A percentile compares a stretch with the other conserved stretches of the same genome.
Conservation (phyloP, 139 green algal genomes). For the Zygnema cylindricum region DNA sequence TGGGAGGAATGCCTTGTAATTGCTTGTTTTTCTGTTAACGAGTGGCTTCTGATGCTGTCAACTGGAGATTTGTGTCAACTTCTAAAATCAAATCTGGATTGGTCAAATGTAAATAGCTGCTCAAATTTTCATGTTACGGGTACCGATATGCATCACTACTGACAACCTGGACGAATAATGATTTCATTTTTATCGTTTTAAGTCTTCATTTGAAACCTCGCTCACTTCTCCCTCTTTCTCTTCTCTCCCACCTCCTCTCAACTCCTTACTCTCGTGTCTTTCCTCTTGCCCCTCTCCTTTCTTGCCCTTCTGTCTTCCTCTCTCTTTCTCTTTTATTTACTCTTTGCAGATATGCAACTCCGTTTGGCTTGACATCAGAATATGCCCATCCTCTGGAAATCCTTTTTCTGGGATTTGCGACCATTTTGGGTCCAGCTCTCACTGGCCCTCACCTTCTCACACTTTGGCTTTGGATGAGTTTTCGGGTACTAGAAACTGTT, state of each 20-base stretch:
- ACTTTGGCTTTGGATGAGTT: constrained; percentile 65
- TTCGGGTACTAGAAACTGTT: constrained; percentile 62
- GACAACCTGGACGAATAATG: no score
- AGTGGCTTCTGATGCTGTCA: no score
- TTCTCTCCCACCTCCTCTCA: constrained; percentile 9
- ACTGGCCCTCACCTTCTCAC: constrained; percentile 61
- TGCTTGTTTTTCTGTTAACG: no score
- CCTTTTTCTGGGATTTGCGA: constrained; percentile 63
- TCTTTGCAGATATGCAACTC: constrained; percentile 54
- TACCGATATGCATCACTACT: no score
- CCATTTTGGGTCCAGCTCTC: constrained; percentile 53
- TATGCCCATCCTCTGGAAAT: constrained; percentile 66
- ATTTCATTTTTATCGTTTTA: no score
- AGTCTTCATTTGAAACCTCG: neutral
- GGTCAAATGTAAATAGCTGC: no score
- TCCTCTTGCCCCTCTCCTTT: no score
- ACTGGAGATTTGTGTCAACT: no score
- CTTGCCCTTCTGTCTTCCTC: neutral
- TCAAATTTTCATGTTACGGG: no score
- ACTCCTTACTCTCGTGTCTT: constrained; percentile 9
- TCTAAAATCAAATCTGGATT: no score
- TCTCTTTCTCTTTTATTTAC: neutral
- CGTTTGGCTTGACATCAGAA: constrained; percentile 63
- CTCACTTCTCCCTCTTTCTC: neutral
- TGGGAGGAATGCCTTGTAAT: no score